phyloP scores from a whole-genome alignment of 2,329 filamentous ascomycete genomes.

The Rutstroemia sp. region DNA sequence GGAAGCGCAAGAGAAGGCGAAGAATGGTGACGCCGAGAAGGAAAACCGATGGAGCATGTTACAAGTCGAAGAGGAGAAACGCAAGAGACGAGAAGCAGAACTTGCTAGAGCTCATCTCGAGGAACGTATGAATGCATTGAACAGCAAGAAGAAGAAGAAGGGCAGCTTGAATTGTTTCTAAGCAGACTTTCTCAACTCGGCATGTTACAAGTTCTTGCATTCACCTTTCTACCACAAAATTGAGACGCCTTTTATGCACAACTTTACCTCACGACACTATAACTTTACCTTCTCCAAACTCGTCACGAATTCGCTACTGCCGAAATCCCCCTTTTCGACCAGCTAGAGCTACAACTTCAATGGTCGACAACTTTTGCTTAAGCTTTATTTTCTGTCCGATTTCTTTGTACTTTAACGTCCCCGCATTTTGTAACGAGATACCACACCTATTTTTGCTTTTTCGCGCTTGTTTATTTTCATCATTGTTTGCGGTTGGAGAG shows the following conservation, averaged over 20 bases:
- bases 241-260: not conserved
- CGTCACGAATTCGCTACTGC: not conserved
- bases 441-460: slow-evolving; percentile 12
- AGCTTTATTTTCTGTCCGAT: not conserved
- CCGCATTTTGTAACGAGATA: slow-evolving; percentile 19
- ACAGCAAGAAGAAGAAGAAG: slow-evolving; percentile 70
- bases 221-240: not conserved
- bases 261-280: slow-evolving; percentile 1
- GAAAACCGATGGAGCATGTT: slow-evolving; percentile 64
- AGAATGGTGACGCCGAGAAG: slow-evolving; percentile 26
- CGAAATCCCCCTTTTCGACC: too few species aligned
- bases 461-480: slow-evolving; percentile 1
- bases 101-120: slow-evolving; percentile 82
- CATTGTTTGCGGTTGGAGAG: slow-evolving; percentile 1
- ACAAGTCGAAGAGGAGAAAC: slow-evolving; percentile 92
- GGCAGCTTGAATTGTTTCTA: slow-evolving; percentile 88
- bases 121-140: slow-evolving; percentile 88
- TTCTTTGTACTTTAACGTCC: slow-evolving; percentile 13
- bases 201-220: not conserved
- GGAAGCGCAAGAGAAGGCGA: slow-evolving; percentile 43
- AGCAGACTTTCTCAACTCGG: slow-evolving; percentile 5
- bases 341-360: not conserved
- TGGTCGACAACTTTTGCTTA: not conserved
- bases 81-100: slow-evolving; percentile 85
- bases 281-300: not conserved